Conservation (phyloP, 768 basidiomycete species). For the Inosperma sp. region DNA sequence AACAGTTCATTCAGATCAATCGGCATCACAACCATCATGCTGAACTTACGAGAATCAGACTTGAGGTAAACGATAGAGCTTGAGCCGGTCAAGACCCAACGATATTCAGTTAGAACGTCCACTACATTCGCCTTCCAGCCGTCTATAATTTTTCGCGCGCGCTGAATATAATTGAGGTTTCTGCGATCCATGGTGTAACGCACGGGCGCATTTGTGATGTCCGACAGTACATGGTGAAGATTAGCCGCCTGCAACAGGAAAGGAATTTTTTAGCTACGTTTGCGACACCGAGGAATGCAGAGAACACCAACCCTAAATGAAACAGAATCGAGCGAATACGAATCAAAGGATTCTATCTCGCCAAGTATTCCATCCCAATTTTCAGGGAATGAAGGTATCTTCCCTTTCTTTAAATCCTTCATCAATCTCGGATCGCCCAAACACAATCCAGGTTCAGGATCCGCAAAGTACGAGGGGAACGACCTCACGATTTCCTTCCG, state of each 20-base stretch:
- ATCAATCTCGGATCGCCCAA: not conserved
- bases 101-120: slow-evolving; percentile 5
- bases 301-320: slow-evolving; percentile 1
- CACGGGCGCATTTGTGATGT: slow-evolving; percentile 4
- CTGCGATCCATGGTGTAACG: slow-evolving; percentile 2
- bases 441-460: slow-evolving; percentile 4
- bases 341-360: not conserved
- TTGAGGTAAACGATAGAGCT: slow-evolving; percentile 9
- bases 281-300: not conserved
- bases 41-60: slow-evolving; percentile 1
- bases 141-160: not conserved
- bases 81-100: slow-evolving; percentile 9
- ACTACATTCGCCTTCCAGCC: not conserved
- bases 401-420: slow-evolving; percentile 4
- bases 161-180: not conserved
- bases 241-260: not conserved
- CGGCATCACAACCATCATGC: not conserved
- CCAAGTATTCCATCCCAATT: slow-evolving; percentile 4
- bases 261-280: not conserved
- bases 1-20: not conserved
- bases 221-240: slow-evolving; percentile 8
- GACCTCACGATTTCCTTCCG: slow-evolving; percentile 2
- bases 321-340: not conserved
- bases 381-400: slow-evolving; percentile 6
- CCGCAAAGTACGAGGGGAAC: slow-evolving; percentile 6